phyloP scores from a whole-genome alignment of 768 basidiomycete species.

The Chiua virens region DNA sequence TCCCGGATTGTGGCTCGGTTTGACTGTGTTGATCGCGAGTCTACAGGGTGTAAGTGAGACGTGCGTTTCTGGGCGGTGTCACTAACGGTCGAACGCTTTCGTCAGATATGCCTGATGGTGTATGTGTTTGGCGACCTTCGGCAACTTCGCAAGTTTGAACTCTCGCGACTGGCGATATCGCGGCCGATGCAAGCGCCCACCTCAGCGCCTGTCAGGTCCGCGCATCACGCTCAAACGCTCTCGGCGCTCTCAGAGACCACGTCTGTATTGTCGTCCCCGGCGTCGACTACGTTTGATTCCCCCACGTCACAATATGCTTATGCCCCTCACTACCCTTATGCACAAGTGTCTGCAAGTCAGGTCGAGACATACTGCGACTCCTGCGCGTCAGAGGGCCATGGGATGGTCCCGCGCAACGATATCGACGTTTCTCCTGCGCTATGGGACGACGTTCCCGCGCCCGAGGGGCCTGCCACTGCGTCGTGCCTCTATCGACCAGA shows the following conservation, averaged over 20 bases:
- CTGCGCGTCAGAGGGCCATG: slow-evolving; percentile 13
- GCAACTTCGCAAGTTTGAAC: slow-evolving; percentile 76
- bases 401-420: slow-evolving; percentile 3
- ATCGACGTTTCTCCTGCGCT: slow-evolving; percentile 45
- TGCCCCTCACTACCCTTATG: background rate
- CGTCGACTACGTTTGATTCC: slow-evolving; percentile 12
- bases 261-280: background rate
- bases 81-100: background rate
- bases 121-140: slow-evolving; percentile 80
- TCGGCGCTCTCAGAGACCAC: slow-evolving; percentile 3
- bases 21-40: slow-evolving; percentile 60
- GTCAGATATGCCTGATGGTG: slow-evolving; percentile 62
- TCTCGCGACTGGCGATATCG: slow-evolving; percentile 66
- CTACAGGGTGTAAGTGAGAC: slow-evolving; percentile 56
- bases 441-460: slow-evolving; percentile 44
- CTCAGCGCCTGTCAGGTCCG: slow-evolving; percentile 7
- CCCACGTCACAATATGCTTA: background rate
- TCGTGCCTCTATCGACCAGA: slow-evolving; percentile 34
- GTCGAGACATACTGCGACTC: slow-evolving; percentile 16
- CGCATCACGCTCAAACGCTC: background rate
- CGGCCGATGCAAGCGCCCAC: slow-evolving; percentile 32
- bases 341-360: slow-evolving; percentile 11
- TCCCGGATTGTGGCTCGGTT: slow-evolving; percentile 70
- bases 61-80: background rate
- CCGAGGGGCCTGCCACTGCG: slow-evolving; percentile 46